These are phyloP conservation scores for Neofusicoccum umdonicola DNA, from an alignment of 2,329 filamentous ascomycete species.

Conservation along the genomic window DNA sequence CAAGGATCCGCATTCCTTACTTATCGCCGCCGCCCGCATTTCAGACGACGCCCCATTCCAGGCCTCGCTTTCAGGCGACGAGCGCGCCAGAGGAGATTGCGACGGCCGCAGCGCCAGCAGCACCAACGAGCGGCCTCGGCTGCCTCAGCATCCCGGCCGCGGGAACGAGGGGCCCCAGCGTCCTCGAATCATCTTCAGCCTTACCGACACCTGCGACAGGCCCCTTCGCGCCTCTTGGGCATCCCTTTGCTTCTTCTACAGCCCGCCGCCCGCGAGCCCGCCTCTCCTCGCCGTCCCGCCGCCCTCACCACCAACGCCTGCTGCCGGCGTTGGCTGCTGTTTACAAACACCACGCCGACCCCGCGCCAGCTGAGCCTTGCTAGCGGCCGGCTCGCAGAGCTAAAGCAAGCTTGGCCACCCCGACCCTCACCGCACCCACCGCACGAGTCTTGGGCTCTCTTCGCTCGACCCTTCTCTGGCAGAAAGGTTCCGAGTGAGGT, in stretches of 20 bases:
- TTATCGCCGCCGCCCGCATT: conserved; percentile 7
- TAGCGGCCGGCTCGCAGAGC: conserved; percentile 4
- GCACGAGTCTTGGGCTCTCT: conserved; percentile 26
- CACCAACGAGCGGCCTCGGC: conserved; percentile 1
- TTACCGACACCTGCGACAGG: conserved; percentile 16
- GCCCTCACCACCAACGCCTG: neutral
- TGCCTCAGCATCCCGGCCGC: conserved; percentile 6
- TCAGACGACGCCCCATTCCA: conserved; percentile 4
- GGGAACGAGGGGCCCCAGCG: neutral
- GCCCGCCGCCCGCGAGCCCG: neutral
- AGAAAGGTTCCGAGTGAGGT: conserved; percentile 38
- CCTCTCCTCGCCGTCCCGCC: neutral
- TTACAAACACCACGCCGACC: conserved; percentile 15
- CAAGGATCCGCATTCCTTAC: conserved; percentile 15
- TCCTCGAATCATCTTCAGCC: conserved; percentile 16
- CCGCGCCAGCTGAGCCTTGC: conserved; percentile 11
- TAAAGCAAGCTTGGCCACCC: conserved; percentile 1
- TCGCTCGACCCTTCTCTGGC: conserved; percentile 39
- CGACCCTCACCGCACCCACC: neutral
- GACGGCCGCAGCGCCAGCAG: conserved; percentile 12
- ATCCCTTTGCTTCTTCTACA: conserved; percentile 4
- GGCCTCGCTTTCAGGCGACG: conserved; percentile 6
- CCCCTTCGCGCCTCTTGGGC: neutral
- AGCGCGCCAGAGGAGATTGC: conserved; percentile 14
- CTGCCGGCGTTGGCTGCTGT: neutral